Evolutionary conservation across 129 eudicot genomes (phyloP), one percentile per base, ranked within the genome.

Genomic region (Glebionis coronaria): DNA sequence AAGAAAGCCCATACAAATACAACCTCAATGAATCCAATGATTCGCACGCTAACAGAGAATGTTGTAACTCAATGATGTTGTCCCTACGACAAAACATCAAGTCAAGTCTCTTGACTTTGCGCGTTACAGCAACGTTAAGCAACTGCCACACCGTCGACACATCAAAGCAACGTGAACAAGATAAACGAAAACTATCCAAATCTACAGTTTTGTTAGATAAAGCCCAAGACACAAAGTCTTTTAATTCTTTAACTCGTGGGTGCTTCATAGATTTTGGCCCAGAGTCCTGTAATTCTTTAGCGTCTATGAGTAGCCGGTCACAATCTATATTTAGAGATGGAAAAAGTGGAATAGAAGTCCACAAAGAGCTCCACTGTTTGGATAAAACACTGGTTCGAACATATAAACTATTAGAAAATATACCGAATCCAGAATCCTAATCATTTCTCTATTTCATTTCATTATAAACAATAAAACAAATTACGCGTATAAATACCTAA

Each of bases 51-150:
- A 61, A 2, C 21, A 61, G 31, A 38, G 29, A 15, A 40, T 40
- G 51, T 14, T 51, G 51, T 15, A 61, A 7, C 38, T 27, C 15
- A 3, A 5, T 35, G 21, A n/a, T 3, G 10, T 5, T 15, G 16
- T 1, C 23, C 14, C 18, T 38, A 18, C 2, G 7, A 14, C 15
- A 2, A 20, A 63, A 44, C 12, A 3, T 42, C 52, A 63, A 44
- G 54, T 63, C 53, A 44, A 63, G 68, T 63, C 3, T 13, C 25
- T 63, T 63, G 35, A 40, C 53, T 11, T 63, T 63, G 9, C 38
- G n/a, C 35, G 0, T 44, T 18, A 44, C 38, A 9, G 54, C 35
- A 20, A 1, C 28, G 5, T 38, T n/a, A 19, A 63, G 12, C 52
- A 35, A 44, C 54, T 1, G 19, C 35, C 3, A 3, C 20, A 63